Conservation (phyloP, 805 yeast species). For the Wickerhamomyces ciferrii region DNA sequence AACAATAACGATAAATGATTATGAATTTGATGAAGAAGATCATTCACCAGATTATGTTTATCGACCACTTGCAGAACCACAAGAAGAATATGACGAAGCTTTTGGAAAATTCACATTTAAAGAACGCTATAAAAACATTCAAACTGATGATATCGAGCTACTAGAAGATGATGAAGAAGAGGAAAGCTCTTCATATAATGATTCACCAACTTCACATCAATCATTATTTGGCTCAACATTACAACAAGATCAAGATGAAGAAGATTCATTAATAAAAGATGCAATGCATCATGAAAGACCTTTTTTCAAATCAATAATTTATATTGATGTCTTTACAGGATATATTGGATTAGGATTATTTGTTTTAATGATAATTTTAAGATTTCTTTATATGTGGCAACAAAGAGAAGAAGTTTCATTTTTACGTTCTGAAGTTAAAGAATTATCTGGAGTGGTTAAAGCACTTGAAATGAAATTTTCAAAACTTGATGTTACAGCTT, state of each 20-base stretch:
- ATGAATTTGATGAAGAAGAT: no score
- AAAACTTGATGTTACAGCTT: background rate
- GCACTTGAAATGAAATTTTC: background rate
- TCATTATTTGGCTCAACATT: background rate
- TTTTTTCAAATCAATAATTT: background rate
- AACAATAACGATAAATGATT: no score
- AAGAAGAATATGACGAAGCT: no score
- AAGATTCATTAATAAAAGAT: background rate
- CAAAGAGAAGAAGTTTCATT: background rate
- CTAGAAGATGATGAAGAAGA: background rate
- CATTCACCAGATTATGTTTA: no score
- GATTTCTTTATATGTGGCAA: background rate
- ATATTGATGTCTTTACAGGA: background rate
- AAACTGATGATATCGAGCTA: background rate
- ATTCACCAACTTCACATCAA: background rate
- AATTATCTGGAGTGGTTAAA: background rate
- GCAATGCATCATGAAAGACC: background rate
- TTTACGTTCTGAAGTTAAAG: background rate
- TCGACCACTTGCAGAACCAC: no score
- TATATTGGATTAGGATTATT: background rate
- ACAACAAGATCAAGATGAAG: no score
- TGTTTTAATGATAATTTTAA: background rate
- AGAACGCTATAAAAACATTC: no score
- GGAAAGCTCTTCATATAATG: background rate
- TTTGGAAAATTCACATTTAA: background rate